Base-by-base conservation (phyloP, 2,329 filamentous ascomycete species). In the Fusarium begoniae region DNA sequence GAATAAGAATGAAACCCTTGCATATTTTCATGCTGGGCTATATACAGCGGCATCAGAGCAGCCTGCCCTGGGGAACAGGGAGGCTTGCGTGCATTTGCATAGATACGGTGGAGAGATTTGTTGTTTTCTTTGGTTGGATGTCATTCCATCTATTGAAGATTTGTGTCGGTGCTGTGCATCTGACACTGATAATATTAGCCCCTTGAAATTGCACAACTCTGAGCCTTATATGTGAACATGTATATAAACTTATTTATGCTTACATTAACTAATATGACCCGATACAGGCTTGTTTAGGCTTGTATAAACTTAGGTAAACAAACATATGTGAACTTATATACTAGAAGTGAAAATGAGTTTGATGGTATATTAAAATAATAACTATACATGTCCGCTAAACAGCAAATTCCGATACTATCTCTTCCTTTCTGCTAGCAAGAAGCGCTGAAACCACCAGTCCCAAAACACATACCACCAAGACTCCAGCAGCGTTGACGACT, bases 391-490 rank as follows among this genome's bases (percentile, higher is more conserved):
- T 43, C 22, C 28, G 17, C 48, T 22, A 70, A 58, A 43, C 53
- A 26, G 18, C 40, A 15, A 24, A 44, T 60, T 55, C 61, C 41
- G 68, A 63, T 8, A 48, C 44, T 28, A 18, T 30, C 41, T 22
- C 32, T 35, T 59, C 50, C 15, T 22, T 57, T 37, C 45, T 40
- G 22, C 63, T 41, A 24, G 69, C 55, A 50, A 75, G 28, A 22
- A 78, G 30, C 12, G 51, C 69, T 14, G 75, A 71, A 48, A 59
- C 35, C 11, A 72, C 72, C 13, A 83, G 56, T 0, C 80, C 81
- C 15, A 83, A 35, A 22, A 72, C 71, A 59, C 83, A 80, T 4
- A 81, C 66, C 0, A 80, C 12, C 4, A 66, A 76, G n/a, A 83
- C 70, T 18, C 78, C 75, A 4, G 79, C 54, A 14, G 80, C 66